Evolutionary conservation across 176 grass and related monocot genomes (phyloP).

Genomic region (Cenchrus fungigraminus): DNA sequence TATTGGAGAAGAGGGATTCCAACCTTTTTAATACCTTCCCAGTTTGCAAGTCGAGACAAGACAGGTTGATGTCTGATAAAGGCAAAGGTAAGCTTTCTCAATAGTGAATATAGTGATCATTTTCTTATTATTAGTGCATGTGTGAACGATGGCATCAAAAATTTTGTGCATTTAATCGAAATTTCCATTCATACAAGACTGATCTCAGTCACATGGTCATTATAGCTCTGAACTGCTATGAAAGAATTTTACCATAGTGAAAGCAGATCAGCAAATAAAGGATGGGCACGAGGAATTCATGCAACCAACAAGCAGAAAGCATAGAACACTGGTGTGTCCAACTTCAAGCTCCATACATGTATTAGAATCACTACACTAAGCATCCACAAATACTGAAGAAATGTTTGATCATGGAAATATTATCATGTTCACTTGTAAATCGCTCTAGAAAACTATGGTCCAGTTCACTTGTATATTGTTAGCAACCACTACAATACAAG

Average conservation of each 20-base stretch:
- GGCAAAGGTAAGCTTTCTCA: constrained; percentile 23
- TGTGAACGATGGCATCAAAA: background rate
- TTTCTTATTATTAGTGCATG: background rate
- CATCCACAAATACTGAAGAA: constrained; percentile 5
- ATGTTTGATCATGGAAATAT: constrained; percentile 36
- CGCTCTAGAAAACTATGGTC: constrained; percentile 15
- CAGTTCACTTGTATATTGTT: background rate
- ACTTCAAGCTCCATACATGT: constrained; percentile 16
- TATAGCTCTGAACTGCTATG: background rate
- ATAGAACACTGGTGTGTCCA: constrained; percentile 11
- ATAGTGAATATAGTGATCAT: background rate
- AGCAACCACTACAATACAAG: constrained; percentile 12
- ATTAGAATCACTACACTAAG: constrained; percentile 27
- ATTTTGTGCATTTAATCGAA: constrained; percentile 18
- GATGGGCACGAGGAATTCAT: constrained; percentile 14
- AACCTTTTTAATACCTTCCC: constrained; percentile 95
- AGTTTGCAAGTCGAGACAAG: constrained; percentile 88
- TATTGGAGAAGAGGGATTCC: constrained; percentile 25
- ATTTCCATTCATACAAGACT: background rate
- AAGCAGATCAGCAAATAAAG: constrained; percentile 13
- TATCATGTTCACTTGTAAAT: background rate
- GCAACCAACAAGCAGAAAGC: constrained; percentile 25
- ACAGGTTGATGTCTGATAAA: constrained; percentile 79
- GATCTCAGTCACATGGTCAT: background rate
- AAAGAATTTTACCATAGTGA: constrained; percentile 13